Conservation (phyloP, 2,329 filamentous ascomycete species). For the Cladophialophora immunda region DNA sequence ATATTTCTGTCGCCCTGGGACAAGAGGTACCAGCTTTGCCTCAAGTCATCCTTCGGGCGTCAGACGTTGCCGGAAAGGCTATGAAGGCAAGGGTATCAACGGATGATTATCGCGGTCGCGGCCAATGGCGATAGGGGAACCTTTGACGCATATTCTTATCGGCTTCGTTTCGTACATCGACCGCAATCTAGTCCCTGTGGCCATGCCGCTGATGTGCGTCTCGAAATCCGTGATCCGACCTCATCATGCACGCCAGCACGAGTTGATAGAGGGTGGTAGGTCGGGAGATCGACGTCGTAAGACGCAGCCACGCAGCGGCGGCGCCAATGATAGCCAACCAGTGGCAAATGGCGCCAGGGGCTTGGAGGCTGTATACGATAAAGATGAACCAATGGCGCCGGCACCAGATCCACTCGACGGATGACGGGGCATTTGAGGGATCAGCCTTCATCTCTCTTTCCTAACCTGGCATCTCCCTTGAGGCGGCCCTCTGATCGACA, state of each 20-base stretch:
- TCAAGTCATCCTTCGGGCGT: background rate
- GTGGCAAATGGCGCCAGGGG: background rate
- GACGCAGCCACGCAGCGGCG: background rate
- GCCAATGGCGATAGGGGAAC: conserved; percentile 5
- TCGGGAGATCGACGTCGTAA: conserved; percentile 8
- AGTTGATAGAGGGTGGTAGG: conserved; percentile 1
- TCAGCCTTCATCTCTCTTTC: conserved; percentile 27
- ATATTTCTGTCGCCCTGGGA: background rate
- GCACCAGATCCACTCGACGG: background rate
- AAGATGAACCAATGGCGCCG: background rate
- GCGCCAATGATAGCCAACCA: background rate
- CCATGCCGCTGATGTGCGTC: conserved; percentile 19
- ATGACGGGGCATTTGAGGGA: background rate
- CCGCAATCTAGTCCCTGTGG: background rate
- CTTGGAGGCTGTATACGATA: conserved; percentile 2
- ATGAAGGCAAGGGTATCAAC: conserved; percentile 14
- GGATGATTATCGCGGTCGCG: conserved; percentile 11
- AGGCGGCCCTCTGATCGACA: conserved; percentile 18
- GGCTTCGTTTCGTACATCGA: background rate
- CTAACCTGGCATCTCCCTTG: conserved; percentile 16
- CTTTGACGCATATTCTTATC: conserved; percentile 5
- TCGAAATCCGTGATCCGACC: background rate
- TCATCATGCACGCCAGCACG: background rate
- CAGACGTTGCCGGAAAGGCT: conserved; percentile 15
- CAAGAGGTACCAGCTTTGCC: background rate